A percentile compares a stretch with the other conserved stretches of the same genome.
Evolutionary conservation across 495 filamentous ascomycete genomes (phyloP).

Genomic region (Penicillium ochrochloron): DNA sequence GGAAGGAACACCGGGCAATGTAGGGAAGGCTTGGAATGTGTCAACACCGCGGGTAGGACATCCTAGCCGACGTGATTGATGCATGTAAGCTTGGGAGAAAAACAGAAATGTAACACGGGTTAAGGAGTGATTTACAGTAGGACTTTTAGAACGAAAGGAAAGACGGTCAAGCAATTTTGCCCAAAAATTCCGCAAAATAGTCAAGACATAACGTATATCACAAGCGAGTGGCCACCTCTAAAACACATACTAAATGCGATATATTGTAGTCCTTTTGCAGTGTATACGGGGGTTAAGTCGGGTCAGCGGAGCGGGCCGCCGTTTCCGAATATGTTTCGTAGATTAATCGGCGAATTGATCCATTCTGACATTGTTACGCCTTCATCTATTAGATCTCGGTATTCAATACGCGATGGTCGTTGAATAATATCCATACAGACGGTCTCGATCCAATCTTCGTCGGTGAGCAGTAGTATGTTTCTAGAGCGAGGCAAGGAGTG

Average conservation of each 20-base stretch:
- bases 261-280: slow-evolving; percentile 1
- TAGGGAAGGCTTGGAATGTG: slow-evolving; percentile 8
- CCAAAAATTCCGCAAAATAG: slow-evolving; percentile 7
- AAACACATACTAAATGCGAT: slow-evolving; percentile 9
- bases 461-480: neutral
- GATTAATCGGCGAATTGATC: neutral
- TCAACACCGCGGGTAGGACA: neutral
- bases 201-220: slow-evolving; percentile 7
- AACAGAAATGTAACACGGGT: slow-evolving; percentile 5
- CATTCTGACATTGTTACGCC: neutral
- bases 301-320: neutral
- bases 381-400: slow-evolving; percentile 3
- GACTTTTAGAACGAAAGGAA: neutral
- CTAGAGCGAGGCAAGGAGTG: slow-evolving; percentile 6
- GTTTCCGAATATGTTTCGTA: slow-evolving; percentile 12
- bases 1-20: slow-evolving; percentile 6
- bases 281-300: slow-evolving; percentile 3
- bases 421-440: neutral
- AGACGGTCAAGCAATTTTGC: slow-evolving; percentile 6
- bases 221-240: slow-evolving; percentile 10
- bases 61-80: slow-evolving; percentile 4
- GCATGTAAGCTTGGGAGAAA: slow-evolving; percentile 7
- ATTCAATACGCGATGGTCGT: neutral
- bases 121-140: slow-evolving; percentile 1
- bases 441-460: neutral